A percentile compares a stretch with the other conserved stretches of the same genome.
Conservation (phyloP, 2,329 filamentous ascomycete genomes). For the Fusarium abutilonis region DNA sequence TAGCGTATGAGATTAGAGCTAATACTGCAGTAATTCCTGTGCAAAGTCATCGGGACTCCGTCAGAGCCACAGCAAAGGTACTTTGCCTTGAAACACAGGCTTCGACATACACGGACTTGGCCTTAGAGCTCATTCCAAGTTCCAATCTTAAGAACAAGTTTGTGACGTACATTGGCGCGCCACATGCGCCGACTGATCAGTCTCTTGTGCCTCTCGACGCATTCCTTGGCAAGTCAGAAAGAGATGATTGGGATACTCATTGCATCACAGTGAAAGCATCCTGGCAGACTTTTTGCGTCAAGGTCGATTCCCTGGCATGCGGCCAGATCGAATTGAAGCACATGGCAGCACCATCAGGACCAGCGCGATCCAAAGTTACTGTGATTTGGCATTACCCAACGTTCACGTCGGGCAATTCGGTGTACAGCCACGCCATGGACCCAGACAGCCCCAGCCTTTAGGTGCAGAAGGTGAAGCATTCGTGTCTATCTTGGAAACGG, state of each 20-base stretch:
- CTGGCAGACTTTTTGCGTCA: neutral
- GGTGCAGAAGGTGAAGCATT: too few species aligned
- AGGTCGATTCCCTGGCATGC: neutral
- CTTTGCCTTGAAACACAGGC: too few species aligned
- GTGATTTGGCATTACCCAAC: slow-evolving; percentile 1
- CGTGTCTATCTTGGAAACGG: too few species aligned
- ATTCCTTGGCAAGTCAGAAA: neutral
- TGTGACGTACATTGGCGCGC: neutral
- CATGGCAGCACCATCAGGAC: neutral
- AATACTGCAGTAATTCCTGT: too few species aligned
- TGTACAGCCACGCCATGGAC: neutral
- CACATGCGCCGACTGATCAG: neutral
- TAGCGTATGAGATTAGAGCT: too few species aligned
- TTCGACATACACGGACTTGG: neutral
- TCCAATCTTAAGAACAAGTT: neutral
- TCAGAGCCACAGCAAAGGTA: too few species aligned
- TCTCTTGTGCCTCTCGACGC: neutral
- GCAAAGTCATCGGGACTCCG: too few species aligned
- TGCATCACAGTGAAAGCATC: neutral
- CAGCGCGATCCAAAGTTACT: neutral
- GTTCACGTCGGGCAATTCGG: neutral
- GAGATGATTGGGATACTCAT: neutral
- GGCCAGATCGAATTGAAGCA: neutral
- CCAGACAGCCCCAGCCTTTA: neutral
- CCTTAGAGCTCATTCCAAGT: neutral